Evolutionary conservation across 768 basidiomycete genomes (phyloP), one percentile per base, ranked within the genome.

Genomic region (Mrakia frigida): DNA sequence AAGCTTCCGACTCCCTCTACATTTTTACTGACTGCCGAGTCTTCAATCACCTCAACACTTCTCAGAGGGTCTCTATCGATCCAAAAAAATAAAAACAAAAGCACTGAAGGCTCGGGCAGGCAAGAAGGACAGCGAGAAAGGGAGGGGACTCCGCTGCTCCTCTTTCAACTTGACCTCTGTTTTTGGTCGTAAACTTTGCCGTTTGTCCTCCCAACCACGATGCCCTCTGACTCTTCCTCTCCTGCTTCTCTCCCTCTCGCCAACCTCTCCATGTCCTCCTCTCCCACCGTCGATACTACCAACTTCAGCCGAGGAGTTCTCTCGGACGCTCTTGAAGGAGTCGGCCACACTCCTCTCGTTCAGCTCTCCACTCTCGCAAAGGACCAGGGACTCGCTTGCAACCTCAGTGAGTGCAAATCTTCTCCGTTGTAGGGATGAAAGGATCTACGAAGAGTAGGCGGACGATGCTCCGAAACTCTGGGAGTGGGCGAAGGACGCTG

Each of bases 271-370:
- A 43, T 41, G 23, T 28, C 70, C n/a, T 68, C 65, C 35, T 39
- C 39, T n/a, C 50, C 59, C 23, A 72, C 37, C 37, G 52, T 74
- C 2, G 73, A 74, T 50, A 74, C 73, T 14, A 74, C 60, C 61
- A 74, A 74, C 63, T 74, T 74, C 50, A 37, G 33, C 28, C 23
- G 18, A 18, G 83, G 83, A 21, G 81, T 97, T 59, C 86, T 97
- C 60, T 88, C 92, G 79, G 90, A 86, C 53, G 92, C 91, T 6
- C 88, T 94, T 56, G 93, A 89, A 37, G 92, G 92, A 13, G 89
- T 98, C 16, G 96, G 96, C 3, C 86, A 92, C 79, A 98, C 97
- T 0, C 97, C 96, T 4, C 87, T 99, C 80, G 88, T 99, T 79
- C 87, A 92, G 70, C 87, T 98, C 10, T 89, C 92, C 84, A 90